These are phyloP conservation scores for Exophiala xenobiotica DNA, from an alignment of 2,329 filamentous ascomycete genomes.

Conservation along the genomic window DNA sequence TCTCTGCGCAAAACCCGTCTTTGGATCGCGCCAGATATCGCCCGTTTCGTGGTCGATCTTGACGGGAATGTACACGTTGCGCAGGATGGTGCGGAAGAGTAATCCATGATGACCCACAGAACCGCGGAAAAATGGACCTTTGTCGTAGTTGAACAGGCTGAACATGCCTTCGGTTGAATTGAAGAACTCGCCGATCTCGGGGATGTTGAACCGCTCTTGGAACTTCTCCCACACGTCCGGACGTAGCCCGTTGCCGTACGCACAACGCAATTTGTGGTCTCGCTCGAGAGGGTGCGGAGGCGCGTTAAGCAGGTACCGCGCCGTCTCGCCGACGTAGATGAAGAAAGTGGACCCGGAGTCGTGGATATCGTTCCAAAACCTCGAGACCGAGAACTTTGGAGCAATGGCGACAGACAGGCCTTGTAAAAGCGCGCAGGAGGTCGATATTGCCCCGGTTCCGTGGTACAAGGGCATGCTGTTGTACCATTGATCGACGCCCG, in stretches of 20 bases:
- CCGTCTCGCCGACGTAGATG: slow-evolving; percentile 54
- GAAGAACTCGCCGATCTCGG: slow-evolving; percentile 70
- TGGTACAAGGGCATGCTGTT: slow-evolving; percentile 78
- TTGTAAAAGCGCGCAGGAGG: slow-evolving; percentile 52
- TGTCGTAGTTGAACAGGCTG: slow-evolving; percentile 58
- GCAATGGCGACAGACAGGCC: slow-evolving; percentile 47
- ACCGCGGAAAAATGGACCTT: slow-evolving; percentile 62
- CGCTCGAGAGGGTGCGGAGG: slow-evolving; percentile 47
- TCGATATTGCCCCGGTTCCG: slow-evolving; percentile 66
- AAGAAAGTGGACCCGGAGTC: slow-evolving; percentile 55
- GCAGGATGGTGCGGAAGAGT: slow-evolving; percentile 54
- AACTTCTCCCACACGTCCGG: slow-evolving; percentile 52
- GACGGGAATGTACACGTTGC: slow-evolving; percentile 63
- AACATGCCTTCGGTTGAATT: slow-evolving; percentile 74
- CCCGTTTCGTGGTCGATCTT: slow-evolving; percentile 67
- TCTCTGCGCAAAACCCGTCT: slow-evolving; percentile 66
- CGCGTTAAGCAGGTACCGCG: slow-evolving; percentile 48
- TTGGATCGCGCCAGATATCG: slow-evolving; percentile 63
- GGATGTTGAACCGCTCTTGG: slow-evolving; percentile 38
- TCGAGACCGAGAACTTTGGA: slow-evolving; percentile 35
- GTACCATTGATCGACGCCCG: slow-evolving; percentile 63
- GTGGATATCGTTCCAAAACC: slow-evolving; percentile 31
- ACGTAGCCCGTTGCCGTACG: slow-evolving; percentile 50
- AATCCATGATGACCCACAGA: slow-evolving; percentile 71
- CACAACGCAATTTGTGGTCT: slow-evolving; percentile 46